Evolutionary conservation across 768 basidiomycete species (phyloP).

Genomic region (Panaeolus papilionaceus): DNA sequence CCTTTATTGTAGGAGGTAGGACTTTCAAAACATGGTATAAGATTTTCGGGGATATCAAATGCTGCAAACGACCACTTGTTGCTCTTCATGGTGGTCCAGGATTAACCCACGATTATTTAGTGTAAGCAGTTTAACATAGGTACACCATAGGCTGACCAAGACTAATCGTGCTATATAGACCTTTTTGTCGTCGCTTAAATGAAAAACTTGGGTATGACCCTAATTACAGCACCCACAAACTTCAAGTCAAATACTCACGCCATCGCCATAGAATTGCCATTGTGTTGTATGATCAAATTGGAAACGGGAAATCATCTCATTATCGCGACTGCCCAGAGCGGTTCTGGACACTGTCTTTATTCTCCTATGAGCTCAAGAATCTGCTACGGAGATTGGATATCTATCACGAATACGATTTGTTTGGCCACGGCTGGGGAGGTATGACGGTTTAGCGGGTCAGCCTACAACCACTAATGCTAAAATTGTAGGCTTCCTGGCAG

Average conservation of each 20-base stretch:
- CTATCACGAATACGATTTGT: constrained; percentile 44
- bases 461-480: background rate
- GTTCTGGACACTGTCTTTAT: constrained; percentile 55
- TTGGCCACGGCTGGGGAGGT: constrained; percentile 57
- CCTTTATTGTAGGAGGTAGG: background rate
- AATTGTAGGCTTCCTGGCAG: constrained; percentile 28
- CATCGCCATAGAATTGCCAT: constrained; percentile 41
- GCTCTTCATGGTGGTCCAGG: constrained; percentile 56
- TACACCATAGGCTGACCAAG: constrained; percentile 13
- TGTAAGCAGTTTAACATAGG: constrained; percentile 11
- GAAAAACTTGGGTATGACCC: background rate
- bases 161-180: background rate
- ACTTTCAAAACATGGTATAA: constrained; percentile 51
- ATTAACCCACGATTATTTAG: constrained; percentile 25
- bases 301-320: constrained; percentile 54
- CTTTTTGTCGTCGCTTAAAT: background rate
- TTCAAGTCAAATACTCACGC: background rate
- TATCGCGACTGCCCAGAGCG: constrained; percentile 45
- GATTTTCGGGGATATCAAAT: constrained; percentile 46
- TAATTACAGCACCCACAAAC: background rate
- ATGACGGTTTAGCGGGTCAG: background rate
- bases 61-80: constrained; percentile 39
- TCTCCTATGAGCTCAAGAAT: constrained; percentile 54
- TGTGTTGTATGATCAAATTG: constrained; percentile 59
- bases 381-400: constrained; percentile 49